Base-by-base conservation (phyloP, 768 basidiomycete genomes). In the Leccinellum albellum region DNA sequence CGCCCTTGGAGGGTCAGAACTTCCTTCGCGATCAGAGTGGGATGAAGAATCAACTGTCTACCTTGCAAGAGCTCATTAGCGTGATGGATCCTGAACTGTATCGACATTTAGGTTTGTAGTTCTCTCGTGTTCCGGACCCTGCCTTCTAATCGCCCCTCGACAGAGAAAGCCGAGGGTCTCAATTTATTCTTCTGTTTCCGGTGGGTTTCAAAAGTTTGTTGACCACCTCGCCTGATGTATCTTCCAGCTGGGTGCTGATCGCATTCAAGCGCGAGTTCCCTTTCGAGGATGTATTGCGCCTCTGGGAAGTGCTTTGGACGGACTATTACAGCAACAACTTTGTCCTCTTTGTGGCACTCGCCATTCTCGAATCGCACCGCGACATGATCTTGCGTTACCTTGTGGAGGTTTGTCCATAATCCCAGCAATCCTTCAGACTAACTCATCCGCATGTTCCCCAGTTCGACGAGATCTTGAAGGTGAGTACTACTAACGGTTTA, bases 131-230 rank as follows among this genome's bases (percentile, higher is more conserved):
- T 21, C 33, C n/a, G 21, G 6, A 0, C 28, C 6, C 4, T 15
- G 42, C 29, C 21, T 47, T 17, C 49, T 59, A 55, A 58, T 42
- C 21, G 3, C 14, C 28, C 20, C 32, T 56, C 17, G 58, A 79
- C 79, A 93, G 85, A 98, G 82, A 85, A 90, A 68, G 81, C 86
- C 1, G 95, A 95, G 59, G 88, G 84, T 2, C 78, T 98, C 59
- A 98, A 98, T 72, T 72, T 98, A 28, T 98, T 98, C 79, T 98
- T 98, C 79, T 98, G 94, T 73, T 99, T 98, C 83, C 85, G 96
- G 84, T 95, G 77, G 65, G 82, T 69, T 20, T 48, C n/a, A 29
- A 48, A 6, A 6, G 9, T 24, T 20, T 31, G 10, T 40, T 26
- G 5, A 13, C 4, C 24, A 42, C 15, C 48, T 32, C 13, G 29